Conservation (phyloP, 495 filamentous ascomycete genomes). For the Wilcoxina mikolae region DNA sequence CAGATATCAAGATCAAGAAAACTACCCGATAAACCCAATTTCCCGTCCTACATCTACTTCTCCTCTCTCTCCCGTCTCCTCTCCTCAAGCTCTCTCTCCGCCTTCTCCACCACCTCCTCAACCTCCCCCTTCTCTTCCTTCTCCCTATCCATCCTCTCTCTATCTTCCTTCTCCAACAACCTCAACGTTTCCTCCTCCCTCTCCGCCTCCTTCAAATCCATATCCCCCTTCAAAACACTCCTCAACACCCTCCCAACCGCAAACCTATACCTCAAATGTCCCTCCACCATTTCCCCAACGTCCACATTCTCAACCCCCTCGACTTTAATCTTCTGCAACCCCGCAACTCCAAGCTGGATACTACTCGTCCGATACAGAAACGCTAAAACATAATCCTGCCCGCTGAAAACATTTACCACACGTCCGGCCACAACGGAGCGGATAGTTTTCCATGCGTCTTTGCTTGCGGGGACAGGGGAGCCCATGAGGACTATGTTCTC, state of each 20-base stretch:
- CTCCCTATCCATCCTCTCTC: constrained; percentile 18
- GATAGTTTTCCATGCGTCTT: constrained; percentile 13
- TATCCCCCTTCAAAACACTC: constrained; percentile 20
- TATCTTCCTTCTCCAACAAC: constrained; percentile 27
- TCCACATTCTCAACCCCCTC: constrained; percentile 21
- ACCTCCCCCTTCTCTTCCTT: background rate
- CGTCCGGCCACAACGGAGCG: constrained; percentile 19
- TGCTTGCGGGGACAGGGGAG: constrained; percentile 47
- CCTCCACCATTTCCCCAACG: constrained; percentile 17
- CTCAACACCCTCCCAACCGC: constrained; percentile 15
- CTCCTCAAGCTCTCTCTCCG: background rate
- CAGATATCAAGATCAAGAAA: too few species aligned
- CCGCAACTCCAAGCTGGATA: constrained; percentile 23
- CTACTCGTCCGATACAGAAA: constrained; percentile 26
- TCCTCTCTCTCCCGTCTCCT: background rate
- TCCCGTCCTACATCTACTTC: background rate
- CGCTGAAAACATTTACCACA: constrained; percentile 21
- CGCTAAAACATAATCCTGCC: constrained; percentile 21
- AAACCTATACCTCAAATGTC: constrained; percentile 25
- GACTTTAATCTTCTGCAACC: constrained; percentile 19
- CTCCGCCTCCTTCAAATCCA: constrained; percentile 10
- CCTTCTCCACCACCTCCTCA: constrained; percentile 15
- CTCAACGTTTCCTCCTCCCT: constrained; percentile 22
- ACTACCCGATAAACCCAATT: too few species aligned
- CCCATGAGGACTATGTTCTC: constrained; percentile 79